phyloP scores from a whole-genome alignment of 805 yeast genomes.

The Myxozyma geophila region DNA sequence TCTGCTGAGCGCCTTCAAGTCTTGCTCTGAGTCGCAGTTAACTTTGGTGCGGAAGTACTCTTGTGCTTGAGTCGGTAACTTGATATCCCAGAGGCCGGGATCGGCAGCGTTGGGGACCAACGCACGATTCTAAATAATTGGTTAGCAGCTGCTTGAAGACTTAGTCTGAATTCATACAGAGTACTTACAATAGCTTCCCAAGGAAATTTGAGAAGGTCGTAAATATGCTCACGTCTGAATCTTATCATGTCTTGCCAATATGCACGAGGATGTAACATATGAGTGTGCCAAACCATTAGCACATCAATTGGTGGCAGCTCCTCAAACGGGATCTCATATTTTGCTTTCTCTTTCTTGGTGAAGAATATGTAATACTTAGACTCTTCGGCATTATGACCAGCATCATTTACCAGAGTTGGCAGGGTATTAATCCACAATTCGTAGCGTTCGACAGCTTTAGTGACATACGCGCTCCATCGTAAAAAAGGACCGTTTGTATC shows the following conservation, averaged over 20 bases:
- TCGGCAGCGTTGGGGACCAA: background rate
- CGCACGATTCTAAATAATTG: background rate
- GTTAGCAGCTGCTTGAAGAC: background rate
- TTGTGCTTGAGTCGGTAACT: too few species aligned
- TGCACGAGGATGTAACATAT: constrained; percentile 36
- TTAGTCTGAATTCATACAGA: too few species aligned
- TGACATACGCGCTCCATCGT: constrained; percentile 16
- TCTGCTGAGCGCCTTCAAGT: too few species aligned
- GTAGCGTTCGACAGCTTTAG: constrained; percentile 23
- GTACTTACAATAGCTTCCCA: constrained; percentile 19
- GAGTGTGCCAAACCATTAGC: constrained; percentile 40
- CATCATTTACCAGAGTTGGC: too few species aligned
- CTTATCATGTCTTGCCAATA: constrained; percentile 35
- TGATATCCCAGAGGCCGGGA: too few species aligned
- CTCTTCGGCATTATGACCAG: too few species aligned
- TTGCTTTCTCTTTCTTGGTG: too few species aligned
- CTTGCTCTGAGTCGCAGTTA: too few species aligned
- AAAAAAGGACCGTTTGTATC: background rate
- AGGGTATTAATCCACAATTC: background rate
- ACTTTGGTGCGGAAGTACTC: too few species aligned
- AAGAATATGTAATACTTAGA: too few species aligned
- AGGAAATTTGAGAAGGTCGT: constrained; percentile 6
- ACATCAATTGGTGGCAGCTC: constrained; percentile 38
- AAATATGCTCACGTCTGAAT: background rate
- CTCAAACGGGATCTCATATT: constrained; percentile 3